Evolutionary conservation across 2,329 filamentous ascomycete genomes (phyloP).

Genomic region (Sclerotinia minor): DNA sequence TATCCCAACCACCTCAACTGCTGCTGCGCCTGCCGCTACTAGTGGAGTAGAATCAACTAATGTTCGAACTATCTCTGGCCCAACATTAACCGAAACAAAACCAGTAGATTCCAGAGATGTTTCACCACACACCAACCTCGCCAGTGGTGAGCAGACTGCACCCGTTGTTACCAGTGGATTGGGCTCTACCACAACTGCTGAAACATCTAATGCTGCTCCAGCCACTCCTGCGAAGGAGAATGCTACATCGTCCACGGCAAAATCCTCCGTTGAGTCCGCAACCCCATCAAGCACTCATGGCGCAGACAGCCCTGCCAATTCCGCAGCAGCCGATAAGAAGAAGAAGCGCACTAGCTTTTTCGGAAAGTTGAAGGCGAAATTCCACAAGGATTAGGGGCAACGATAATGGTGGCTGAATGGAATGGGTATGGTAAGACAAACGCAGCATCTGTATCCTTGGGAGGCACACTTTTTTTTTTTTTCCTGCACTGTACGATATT

Average conservation of each 20-base stretch:
- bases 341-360: constrained; percentile 44
- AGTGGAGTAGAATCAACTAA: constrained; percentile 10
- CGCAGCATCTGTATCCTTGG: constrained; percentile 22
- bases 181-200: constrained; percentile 29
- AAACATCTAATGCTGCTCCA: constrained; percentile 30
- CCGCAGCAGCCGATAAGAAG: constrained; percentile 40
- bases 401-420: constrained; percentile 18
- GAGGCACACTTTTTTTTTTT: constrained; percentile 23
- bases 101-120: constrained; percentile 33
- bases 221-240: constrained; percentile 30
- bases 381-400: constrained; percentile 42
- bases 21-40: constrained; percentile 5
- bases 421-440: constrained; percentile 10
- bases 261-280: constrained; percentile 34
- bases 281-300: constrained; percentile 36
- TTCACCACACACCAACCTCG: constrained; percentile 35
- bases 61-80: background rate
- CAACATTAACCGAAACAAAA: constrained; percentile 7
- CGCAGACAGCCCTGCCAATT: constrained; percentile 33
- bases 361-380: constrained; percentile 54
- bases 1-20: background rate
- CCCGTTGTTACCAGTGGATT: constrained; percentile 37
- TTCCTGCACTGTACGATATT: constrained; percentile 25
- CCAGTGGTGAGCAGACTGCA: constrained; percentile 31
- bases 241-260: constrained; percentile 31